These are phyloP conservation scores for Tylopilus cervinicoccineus DNA, from an alignment of 768 basidiomycete species.

Conservation along the genomic window DNA sequence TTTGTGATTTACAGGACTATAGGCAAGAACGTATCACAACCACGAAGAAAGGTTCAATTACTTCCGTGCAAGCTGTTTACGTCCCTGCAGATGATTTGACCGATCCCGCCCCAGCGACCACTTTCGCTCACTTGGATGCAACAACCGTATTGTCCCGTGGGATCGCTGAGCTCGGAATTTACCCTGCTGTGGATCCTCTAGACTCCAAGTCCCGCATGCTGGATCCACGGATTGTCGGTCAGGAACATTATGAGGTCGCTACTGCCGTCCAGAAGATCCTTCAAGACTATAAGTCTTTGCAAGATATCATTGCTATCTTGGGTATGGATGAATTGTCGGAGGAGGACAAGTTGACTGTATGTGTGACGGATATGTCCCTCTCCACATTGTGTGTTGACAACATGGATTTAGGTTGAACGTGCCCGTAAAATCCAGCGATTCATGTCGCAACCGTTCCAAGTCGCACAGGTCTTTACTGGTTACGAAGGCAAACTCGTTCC, in stretches of 20 bases:
- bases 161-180: conserved; percentile 98
- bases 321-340: conserved; percentile 99
- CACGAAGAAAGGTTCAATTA: conserved; percentile 99
- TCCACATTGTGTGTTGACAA: conserved; percentile 2
- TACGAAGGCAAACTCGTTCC: conserved; percentile 97
- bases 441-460: conserved; percentile 99
- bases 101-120: conserved; percentile 98
- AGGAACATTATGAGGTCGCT: conserved; percentile 94
- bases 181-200: conserved; percentile 98
- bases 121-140: conserved; percentile 99
- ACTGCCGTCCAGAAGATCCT: conserved; percentile 97
- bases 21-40: conserved; percentile 99
- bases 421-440: conserved; percentile 98
- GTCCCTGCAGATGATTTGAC: conserved; percentile 99
- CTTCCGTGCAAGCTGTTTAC: conserved; percentile 99
- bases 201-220: conserved; percentile 99
- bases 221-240: conserved; percentile 96
- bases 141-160: conserved; percentile 99
- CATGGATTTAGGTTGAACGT: conserved; percentile 74
- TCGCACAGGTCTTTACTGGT: conserved; percentile 99
- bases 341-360: conserved; percentile 90
- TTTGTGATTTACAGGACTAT: conserved; percentile 8
- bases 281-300: conserved; percentile 93
- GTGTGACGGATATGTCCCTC: background rate
- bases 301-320: conserved; percentile 99